Base-by-base conservation (phyloP, 1,284 basidiomycete species). In the Apiotrichum domesticum region DNA sequence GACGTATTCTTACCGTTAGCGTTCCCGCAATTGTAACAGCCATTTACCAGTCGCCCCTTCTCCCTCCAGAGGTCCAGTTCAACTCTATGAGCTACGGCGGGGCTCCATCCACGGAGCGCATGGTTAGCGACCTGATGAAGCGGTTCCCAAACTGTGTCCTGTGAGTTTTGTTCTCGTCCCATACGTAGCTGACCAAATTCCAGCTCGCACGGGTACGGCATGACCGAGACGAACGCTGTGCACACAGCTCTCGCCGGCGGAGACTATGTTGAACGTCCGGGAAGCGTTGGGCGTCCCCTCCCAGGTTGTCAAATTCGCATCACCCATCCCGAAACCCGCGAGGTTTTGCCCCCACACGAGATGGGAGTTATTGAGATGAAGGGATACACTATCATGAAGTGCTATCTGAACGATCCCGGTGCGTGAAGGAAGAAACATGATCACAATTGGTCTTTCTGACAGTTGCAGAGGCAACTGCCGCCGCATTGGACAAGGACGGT, bases 151-250 rank as follows among this genome's bases (percentile, higher is more conserved):
- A 65, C 33, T 65, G 49, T 4, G 29, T 43, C n/a, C 32, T 55
- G 43, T 54, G 35, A 54, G 53, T 45, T 49, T n/a, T 3, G 3
- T 7, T 14, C 10, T 43, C 42, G 6, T 10, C n/a, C 9, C 15
- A 40, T 9, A 5, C 45, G 7, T 6, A 33, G 40, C 46, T 47
- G 41, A 49, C 7, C 37, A 8, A 13, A 39, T 35, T 2, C 34
- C 51, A 54, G 47, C 10, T 46, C 44, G 0, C 69, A 73, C 51
- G 73, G 72, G 1, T 75, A 72, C 45, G 73, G 73, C 9, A 59
- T 75, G 66, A 71, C 72, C 0, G 73, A 75, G 63, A 72, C 72
- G 8, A 73, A 72, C 34, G 72, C 71, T 1, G 63, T 70, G 56
- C 68, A 71, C 33, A 67, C 62, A 39, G 66, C 63, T 0, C 52